Conservation (phyloP, 164 flowering plant species). For the Annona cherimola region DNA sequence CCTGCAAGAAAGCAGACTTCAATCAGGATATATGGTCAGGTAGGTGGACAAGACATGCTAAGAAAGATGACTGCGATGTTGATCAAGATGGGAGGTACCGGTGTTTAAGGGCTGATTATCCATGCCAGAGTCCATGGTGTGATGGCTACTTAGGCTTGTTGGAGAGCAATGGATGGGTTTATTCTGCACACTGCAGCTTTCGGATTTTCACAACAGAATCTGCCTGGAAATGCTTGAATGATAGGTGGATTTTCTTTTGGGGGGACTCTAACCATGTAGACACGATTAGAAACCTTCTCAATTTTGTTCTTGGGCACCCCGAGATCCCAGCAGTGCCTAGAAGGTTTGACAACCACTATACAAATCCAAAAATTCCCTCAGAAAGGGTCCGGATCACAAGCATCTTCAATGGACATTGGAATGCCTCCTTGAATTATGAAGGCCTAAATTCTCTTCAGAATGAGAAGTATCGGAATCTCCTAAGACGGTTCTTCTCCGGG, state of each 20-base stretch:
- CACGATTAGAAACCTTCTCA: constrained; percentile 76
- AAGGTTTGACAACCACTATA: constrained; percentile 63
- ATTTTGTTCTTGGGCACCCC: constrained; percentile 56
- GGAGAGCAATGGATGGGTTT: constrained; percentile 99
- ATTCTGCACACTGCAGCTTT: constrained; percentile 83
- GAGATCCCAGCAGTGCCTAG: constrained; percentile 49
- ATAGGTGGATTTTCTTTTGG: constrained; percentile 96
- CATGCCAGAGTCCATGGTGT: constrained; percentile 77
- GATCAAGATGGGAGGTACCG: constrained; percentile 68
- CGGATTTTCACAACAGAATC: constrained; percentile 39
- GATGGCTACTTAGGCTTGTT: constrained; percentile 57
- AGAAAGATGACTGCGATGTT: constrained; percentile 55
- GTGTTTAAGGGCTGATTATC: constrained; percentile 43
- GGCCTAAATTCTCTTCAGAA: constrained; percentile 70
- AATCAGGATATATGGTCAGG: constrained; percentile 61
- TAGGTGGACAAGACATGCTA: constrained; percentile 76
- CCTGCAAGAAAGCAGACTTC: constrained; percentile 53
- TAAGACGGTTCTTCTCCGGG: constrained; percentile 53
- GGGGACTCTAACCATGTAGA: constrained; percentile 99
- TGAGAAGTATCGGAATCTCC: constrained; percentile 43
- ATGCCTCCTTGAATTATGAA: constrained; percentile 53
- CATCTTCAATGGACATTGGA: constrained; percentile 90
- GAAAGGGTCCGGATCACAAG: constrained; percentile 72
- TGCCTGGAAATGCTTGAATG: constrained; percentile 83
- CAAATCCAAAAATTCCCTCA: constrained; percentile 58